These are phyloP conservation scores for Rhodocollybia butyracea DNA, from an alignment of 768 basidiomycete species.

Conservation along the genomic window DNA sequence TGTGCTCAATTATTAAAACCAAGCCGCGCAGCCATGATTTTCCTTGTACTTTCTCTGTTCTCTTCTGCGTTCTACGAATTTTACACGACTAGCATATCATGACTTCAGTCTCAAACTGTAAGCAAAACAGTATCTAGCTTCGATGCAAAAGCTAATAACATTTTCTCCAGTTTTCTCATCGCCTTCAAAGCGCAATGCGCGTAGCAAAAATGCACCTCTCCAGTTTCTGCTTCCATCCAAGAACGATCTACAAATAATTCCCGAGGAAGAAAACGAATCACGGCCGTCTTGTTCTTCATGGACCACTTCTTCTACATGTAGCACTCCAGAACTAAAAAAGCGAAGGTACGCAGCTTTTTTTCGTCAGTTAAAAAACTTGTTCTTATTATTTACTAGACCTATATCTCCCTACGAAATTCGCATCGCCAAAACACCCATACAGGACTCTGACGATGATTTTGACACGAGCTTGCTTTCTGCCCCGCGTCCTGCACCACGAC, in stretches of 20 bases:
- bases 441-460: constrained; percentile 2
- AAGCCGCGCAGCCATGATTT: not conserved
- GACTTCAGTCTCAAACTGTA: constrained; percentile 7
- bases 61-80: not conserved
- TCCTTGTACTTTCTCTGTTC: not conserved
- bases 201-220: constrained; percentile 3
- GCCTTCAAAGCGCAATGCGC: not conserved
- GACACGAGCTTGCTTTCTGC: constrained; percentile 6
- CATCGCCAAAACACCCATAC: not conserved
- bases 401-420: constrained; percentile 9
- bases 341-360: not conserved
- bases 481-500: constrained; percentile 3
- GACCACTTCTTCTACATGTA: constrained; percentile 13
- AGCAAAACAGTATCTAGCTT: not conserved
- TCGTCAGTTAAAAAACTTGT: constrained; percentile 16
- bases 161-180: not conserved
- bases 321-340: constrained; percentile 21
- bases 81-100: constrained; percentile 2
- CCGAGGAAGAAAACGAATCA: constrained; percentile 18
- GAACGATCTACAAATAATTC: constrained; percentile 19
- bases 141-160: not conserved
- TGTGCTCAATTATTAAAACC: not conserved
- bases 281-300: constrained; percentile 10
- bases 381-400: constrained; percentile 10
- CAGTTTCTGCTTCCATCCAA: not conserved